Base-by-base conservation (phyloP, 192 early-diverging fungal genomes). In the Rhizophagus prolifer region DNA sequence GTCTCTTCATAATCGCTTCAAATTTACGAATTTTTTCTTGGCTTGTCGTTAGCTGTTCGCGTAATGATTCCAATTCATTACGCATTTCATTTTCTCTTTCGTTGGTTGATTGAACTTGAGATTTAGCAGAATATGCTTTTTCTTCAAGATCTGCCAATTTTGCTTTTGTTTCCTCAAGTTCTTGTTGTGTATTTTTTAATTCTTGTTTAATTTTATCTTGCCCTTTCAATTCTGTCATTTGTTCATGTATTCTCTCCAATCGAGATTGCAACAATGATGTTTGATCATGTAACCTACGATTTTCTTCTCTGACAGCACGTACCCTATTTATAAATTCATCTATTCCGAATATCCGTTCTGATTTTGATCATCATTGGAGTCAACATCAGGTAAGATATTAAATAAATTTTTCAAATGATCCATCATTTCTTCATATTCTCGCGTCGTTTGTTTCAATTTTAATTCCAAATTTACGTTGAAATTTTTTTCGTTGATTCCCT, bases 1-100 rank as follows among this genome's bases (percentile, higher is more conserved):
- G 75, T 16, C 85, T 62, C 26, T 82, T 84, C 62, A 84, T 74
- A 9, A 70, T 82, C 8, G 78, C 72, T 59, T 86, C 83, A 80
- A 79, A 81, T 69, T 79, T 78, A 14, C 81, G 70, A 36, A 84
- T 78, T 58, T 86, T 80, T 13, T 77, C 58, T 58, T 77, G 58
- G 12, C 63, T 38, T 0, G 62, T 61, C 16, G 30, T 72, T 4
- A 82, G 36, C 47, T 82, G 70, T 58, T 80, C 78, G 1, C 69
- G 34, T 54, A 79, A 78, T 38, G 79, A 67, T 19, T 79, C 62
- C n/a, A 86, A 25, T 65, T 86, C 83, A 16, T 47, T 34, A 65
- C 80, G 77, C 16, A 79, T 28, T 0, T 72, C 74, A 3, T 34
- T 26, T 47, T 86, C 83, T 23, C 73, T 72, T 16, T 64, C 65